Conservation (phyloP, 768 basidiomycete genomes). For the Chalciporus chontae region DNA sequence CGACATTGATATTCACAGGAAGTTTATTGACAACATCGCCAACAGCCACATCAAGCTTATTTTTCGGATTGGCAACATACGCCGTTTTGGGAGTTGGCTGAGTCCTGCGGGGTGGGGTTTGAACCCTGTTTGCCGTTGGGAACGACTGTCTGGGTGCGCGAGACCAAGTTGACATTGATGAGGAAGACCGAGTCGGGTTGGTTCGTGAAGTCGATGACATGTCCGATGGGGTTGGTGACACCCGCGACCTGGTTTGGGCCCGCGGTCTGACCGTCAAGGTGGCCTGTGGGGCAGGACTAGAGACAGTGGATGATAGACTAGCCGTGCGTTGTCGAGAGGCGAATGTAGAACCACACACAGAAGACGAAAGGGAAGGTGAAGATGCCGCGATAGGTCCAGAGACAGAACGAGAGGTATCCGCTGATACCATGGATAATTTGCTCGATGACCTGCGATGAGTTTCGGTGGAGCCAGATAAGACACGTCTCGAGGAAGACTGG, state of each 20-base stretch:
- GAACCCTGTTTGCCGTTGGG: slow-evolving; percentile 38
- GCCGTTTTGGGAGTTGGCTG: slow-evolving; percentile 48
- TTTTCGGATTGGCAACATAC: slow-evolving; percentile 87
- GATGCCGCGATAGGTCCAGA: slow-evolving; percentile 60
- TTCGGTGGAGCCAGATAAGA: slow-evolving; percentile 46
- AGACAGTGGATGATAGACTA: slow-evolving; percentile 51
- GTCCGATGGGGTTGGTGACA: slow-evolving; percentile 65
- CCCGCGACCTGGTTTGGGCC: slow-evolving; percentile 42
- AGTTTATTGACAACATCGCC: slow-evolving; percentile 90
- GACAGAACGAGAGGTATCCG: slow-evolving; percentile 56
- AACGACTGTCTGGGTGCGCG: slow-evolving; percentile 66
- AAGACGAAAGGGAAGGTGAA: slow-evolving; percentile 27
- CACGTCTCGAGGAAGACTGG: slow-evolving; percentile 43
- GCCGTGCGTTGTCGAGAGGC: slow-evolving; percentile 81
- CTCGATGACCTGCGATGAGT: slow-evolving; percentile 52
- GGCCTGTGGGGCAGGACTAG: slow-evolving; percentile 31
- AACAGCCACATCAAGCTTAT: slow-evolving; percentile 88
- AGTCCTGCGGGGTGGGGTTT: slow-evolving; percentile 46
- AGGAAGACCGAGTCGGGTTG: slow-evolving; percentile 37
- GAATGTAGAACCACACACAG: slow-evolving; percentile 62
- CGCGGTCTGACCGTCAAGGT: slow-evolving; percentile 36
- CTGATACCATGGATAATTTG: slow-evolving; percentile 44
- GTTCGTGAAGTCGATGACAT: slow-evolving; percentile 50
- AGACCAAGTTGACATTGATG: slow-evolving; percentile 61
- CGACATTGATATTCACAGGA: slow-evolving; percentile 77